These are phyloP conservation scores for Naegleria gruberi DNA, from an alignment of 208 protist genomes.

Conservation along the genomic window DNA sequence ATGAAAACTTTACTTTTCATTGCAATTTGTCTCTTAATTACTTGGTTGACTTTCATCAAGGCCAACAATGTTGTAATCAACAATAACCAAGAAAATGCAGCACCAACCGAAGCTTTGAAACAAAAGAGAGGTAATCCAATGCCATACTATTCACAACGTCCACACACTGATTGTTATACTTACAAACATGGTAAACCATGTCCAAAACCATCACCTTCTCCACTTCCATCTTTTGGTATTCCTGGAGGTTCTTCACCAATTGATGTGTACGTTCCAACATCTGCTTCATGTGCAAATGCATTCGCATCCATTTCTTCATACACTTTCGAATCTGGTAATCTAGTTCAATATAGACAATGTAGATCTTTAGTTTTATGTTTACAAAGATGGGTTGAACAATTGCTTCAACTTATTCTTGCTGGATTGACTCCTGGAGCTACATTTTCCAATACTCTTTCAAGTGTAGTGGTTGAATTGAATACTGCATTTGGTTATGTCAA, in stretches of 20 bases:
- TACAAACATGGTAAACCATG: no score
- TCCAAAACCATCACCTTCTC: not conserved
- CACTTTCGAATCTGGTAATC: not conserved
- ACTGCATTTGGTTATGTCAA: not conserved
- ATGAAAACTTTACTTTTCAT: no score
- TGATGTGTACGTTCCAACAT: not conserved
- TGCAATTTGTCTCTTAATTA: no score
- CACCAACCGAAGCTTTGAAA: no score
- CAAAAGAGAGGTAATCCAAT: no score
- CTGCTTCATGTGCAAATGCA: not conserved
- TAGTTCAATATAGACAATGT: not conserved
- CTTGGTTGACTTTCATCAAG: no score
- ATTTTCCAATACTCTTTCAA: not conserved
- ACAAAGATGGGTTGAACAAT: not conserved
- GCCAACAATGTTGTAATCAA: no score
- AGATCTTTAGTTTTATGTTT: not conserved
- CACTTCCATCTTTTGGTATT: not conserved
- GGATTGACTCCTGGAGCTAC: not conserved
- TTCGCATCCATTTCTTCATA: not conserved
- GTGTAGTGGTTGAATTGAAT: not conserved
- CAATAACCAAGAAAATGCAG: no score
- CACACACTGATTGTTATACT: no score
- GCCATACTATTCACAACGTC: no score
- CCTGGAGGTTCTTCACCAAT: not conserved
- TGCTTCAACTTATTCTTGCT: not conserved